A percentile compares a stretch with the other conserved stretches of the same genome.
Evolutionary conservation across 371 early-diverging fungal species (phyloP).

Genomic region (Rhizomucor miehei): DNA sequence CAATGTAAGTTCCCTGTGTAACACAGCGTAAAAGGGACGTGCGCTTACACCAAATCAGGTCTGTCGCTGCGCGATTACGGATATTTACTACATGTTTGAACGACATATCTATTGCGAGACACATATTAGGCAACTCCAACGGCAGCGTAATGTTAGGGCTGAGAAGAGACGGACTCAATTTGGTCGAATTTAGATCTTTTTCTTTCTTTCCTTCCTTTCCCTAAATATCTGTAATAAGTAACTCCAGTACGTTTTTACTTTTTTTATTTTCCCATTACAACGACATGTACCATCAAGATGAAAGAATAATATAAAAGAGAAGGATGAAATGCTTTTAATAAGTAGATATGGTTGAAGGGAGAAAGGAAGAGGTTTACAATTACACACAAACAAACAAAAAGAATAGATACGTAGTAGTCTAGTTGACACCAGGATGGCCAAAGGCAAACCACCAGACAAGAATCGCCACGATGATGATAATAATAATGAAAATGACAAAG

Average conservation of each 20-base stretch:
- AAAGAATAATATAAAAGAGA: not conserved
- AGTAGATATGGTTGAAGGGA: not conserved
- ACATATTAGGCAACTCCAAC: slow-evolving; percentile 68
- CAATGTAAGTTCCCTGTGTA: slow-evolving; percentile 22
- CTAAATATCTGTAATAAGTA: not conserved
- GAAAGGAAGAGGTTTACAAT: not conserved
- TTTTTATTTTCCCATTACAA: not conserved
- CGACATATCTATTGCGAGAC: slow-evolving; percentile 76
- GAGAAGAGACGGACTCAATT: slow-evolving; percentile 70
- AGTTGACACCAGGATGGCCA: slow-evolving; percentile 33
- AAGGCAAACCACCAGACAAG: slow-evolving; percentile 56
- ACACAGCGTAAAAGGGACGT: slow-evolving; percentile 45
- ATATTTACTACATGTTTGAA: slow-evolving; percentile 79
- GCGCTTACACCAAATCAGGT: slow-evolving; percentile 30
- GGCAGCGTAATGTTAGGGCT: slow-evolving; percentile 57
- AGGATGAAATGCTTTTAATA: not conserved
- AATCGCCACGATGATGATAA: slow-evolving; percentile 48
- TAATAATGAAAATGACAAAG: slow-evolving; percentile 48
- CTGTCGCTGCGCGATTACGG: slow-evolving; percentile 68
- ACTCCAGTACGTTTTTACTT: not conserved
- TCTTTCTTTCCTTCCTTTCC: slow-evolving; percentile 5
- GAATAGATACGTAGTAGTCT: not conserved
- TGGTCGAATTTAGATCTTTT: slow-evolving; percentile 33
- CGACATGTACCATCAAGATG: not conserved
- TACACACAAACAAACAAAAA: too few species aligned